Percentiles rank a stretch among this genome's conserved stretches.
These are phyloP conservation scores for Trametes cubensis DNA, from an alignment of 768 basidiomycete species.

Conservation along the genomic window DNA sequence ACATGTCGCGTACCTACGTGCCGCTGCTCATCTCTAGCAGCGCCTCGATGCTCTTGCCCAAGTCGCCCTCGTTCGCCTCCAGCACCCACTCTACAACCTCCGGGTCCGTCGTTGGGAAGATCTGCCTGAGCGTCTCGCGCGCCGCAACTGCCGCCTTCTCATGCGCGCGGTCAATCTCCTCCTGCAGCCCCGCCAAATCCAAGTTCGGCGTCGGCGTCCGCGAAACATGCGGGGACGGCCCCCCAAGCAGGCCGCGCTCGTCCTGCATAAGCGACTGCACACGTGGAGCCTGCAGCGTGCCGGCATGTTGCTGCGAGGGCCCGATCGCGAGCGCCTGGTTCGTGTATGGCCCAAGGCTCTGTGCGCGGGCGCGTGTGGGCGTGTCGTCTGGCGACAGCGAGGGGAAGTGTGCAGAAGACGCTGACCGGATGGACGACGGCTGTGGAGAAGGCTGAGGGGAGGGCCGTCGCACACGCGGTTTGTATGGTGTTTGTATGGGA, in stretches of 20 bases:
- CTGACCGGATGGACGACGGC: slow-evolving; percentile 27
- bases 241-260: slow-evolving; percentile 27
- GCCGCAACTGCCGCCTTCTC: slow-evolving; percentile 73
- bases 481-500: slow-evolving; percentile 66
- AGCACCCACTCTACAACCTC: slow-evolving; percentile 90
- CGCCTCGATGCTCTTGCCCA: slow-evolving; percentile 88
- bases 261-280: slow-evolving; percentile 47
- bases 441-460: slow-evolving; percentile 24
- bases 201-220: slow-evolving; percentile 71
- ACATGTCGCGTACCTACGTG: slow-evolving; percentile 12
- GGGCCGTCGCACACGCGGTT: slow-evolving; percentile 63
- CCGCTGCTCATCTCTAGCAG: slow-evolving; percentile 70
- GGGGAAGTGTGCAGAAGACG: slow-evolving; percentile 36
- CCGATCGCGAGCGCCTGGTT: slow-evolving; percentile 53
- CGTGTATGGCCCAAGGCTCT: slow-evolving; percentile 43
- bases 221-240: slow-evolving; percentile 48
- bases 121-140: slow-evolving; percentile 78
- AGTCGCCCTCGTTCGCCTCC: slow-evolving; percentile 85
- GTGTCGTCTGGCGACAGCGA: slow-evolving; percentile 49
- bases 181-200: slow-evolving; percentile 70
- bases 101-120: slow-evolving; percentile 81
- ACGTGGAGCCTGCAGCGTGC: slow-evolving; percentile 32
- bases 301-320: slow-evolving; percentile 44
- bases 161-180: slow-evolving; percentile 78
- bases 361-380: slow-evolving; percentile 43